phyloP scores from a whole-genome alignment of 2,329 filamentous ascomycete species.

The Fusarium sp. region DNA sequence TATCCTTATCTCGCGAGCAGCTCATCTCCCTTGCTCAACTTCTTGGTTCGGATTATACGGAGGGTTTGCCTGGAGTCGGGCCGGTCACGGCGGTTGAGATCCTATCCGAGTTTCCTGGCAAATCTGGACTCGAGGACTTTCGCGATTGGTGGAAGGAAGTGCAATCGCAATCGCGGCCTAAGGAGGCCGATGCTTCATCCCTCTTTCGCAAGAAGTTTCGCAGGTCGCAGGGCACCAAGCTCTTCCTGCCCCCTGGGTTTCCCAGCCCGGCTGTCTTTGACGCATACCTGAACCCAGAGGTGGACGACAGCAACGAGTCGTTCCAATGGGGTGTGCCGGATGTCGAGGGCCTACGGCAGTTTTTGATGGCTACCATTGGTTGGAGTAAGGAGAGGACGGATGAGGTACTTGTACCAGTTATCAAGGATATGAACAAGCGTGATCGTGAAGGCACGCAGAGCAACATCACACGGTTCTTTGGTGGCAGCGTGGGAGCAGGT shows the following conservation, averaged over 20 bases:
- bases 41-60: conserved; percentile 93
- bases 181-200: conserved; percentile 69
- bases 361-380: conserved; percentile 91
- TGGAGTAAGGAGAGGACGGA: conserved; percentile 94
- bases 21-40: conserved; percentile 92
- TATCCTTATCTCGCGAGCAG: conserved; percentile 86
- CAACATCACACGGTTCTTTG: conserved; percentile 95
- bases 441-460: conserved; percentile 92
- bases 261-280: conserved; percentile 82
- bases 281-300: conserved; percentile 88
- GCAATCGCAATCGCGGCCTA: conserved; percentile 74
- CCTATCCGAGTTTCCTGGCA: conserved; percentile 83
- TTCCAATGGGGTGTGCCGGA: conserved; percentile 99
- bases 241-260: conserved; percentile 86
- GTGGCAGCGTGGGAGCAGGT: conserved; percentile 77
- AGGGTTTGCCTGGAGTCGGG: conserved; percentile 89
- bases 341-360: conserved; percentile 83
- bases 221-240: conserved; percentile 80
- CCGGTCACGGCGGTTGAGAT: conserved; percentile 96
- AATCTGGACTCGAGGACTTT: conserved; percentile 76
- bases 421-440: conserved; percentile 92
- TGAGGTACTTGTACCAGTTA: conserved; percentile 94
- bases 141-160: conserved; percentile 88
- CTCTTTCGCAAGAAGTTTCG: conserved; percentile 89
- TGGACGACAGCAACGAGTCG: conserved; percentile 79